A percentile compares a stretch with the other conserved stretches of the same genome.
Conservation (phyloP, 225 moss, liverwort and hornwort species). For the Rhytidiadelphus loreus region DNA sequence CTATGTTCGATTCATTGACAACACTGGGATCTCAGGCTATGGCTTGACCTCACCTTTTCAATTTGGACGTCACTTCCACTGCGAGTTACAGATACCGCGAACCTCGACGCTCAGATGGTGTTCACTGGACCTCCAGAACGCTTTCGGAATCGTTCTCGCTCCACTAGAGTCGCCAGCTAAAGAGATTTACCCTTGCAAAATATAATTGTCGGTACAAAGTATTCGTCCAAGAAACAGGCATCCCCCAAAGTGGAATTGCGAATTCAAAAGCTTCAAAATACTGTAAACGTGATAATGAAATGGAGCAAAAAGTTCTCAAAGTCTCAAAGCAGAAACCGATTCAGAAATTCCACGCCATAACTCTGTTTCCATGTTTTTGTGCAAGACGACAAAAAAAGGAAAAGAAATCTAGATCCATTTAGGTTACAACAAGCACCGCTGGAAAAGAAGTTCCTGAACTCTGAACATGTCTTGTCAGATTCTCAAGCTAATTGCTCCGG, state of each 20-base stretch:
- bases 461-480: neutral
- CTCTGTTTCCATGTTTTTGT: neutral
- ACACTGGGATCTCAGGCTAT: neutral
- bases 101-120: neutral
- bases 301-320: neutral
- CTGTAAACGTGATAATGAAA: neutral
- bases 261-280: neutral
- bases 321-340: neutral
- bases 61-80: neutral
- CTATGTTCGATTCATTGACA: neutral
- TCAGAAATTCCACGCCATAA: neutral
- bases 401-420: neutral
- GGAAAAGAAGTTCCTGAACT: neutral
- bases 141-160: neutral
- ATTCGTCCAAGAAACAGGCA: neutral
- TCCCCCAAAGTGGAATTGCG: neutral
- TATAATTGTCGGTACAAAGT: neutral
- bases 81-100: neutral
- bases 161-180: neutral
- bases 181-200: neutral
- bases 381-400: too few species aligned
- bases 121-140: neutral
- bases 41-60: neutral
- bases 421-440: neutral
- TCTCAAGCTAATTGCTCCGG: neutral